These are phyloP conservation scores for Fusarium sp. DNA, from an alignment of 2,329 filamentous ascomycete genomes.

Conservation along the genomic window DNA sequence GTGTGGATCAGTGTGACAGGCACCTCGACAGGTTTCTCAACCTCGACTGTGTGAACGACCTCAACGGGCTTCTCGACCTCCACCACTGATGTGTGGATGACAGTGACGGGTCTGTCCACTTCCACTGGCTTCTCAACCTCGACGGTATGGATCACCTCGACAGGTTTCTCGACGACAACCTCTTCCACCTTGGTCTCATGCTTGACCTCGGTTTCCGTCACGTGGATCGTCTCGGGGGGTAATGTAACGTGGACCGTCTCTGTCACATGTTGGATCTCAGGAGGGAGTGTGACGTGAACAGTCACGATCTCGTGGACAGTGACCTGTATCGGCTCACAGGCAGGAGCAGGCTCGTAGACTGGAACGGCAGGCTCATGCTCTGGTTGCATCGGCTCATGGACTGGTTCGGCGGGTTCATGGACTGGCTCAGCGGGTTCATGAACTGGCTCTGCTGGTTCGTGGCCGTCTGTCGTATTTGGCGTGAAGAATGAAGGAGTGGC, in stretches of 20 bases:
- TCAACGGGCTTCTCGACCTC: constrained; percentile 25
- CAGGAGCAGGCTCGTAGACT: neutral
- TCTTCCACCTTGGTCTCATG: constrained; percentile 17
- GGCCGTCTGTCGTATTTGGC: constrained; percentile 1
- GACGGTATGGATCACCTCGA: neutral
- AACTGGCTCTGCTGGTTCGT: neutral
- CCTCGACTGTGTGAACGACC: constrained; percentile 13
- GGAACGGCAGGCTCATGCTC: neutral
- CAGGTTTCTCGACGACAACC: constrained; percentile 1
- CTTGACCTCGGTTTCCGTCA: constrained; percentile 15
- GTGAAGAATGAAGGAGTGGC: constrained; percentile 27
- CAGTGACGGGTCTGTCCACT: neutral
- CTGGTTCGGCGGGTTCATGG: neutral
- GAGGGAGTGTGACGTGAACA: constrained; percentile 13
- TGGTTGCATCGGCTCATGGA: neutral
- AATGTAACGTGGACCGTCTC: constrained; percentile 18
- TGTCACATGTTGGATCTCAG: constrained; percentile 9
- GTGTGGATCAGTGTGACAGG: neutral
- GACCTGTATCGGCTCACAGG: neutral
- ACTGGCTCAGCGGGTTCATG: neutral
- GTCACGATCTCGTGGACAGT: constrained; percentile 5
- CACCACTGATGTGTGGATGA: constrained; percentile 6
- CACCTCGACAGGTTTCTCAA: neutral
- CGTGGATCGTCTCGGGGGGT: constrained; percentile 12
- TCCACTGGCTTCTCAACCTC: too few species aligned